Evolutionary conservation across 805 yeast genomes (phyloP).

Genomic region (Komagataella pseudopastoris): DNA sequence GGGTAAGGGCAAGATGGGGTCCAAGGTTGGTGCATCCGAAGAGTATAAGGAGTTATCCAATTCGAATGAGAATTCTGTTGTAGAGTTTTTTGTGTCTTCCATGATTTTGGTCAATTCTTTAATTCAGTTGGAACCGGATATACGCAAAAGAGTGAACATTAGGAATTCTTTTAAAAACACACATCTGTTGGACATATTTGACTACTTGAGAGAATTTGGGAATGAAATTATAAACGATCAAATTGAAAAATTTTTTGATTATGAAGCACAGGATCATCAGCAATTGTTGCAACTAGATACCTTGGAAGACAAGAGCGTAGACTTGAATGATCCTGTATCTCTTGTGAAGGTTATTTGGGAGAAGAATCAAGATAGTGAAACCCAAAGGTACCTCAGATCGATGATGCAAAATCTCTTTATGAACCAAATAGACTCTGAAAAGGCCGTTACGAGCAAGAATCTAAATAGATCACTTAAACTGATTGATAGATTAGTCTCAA

Average conservation of each 20-base stretch:
- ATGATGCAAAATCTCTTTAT: conserved; percentile 54
- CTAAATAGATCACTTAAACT: conserved; percentile 38
- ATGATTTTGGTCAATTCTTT: conserved; percentile 36
- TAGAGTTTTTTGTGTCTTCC: conserved; percentile 38
- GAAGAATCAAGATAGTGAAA: conserved; percentile 41
- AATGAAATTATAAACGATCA: conserved; percentile 29
- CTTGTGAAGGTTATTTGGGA: conserved; percentile 46
- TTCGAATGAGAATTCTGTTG: conserved; percentile 45
- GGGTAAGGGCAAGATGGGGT: conserved; percentile 84
- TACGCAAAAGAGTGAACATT: conserved; percentile 30
- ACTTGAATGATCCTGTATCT: conserved; percentile 63
- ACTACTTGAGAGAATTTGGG: conserved; percentile 22
- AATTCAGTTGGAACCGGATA: conserved; percentile 21
- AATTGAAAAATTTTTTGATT: conserved; percentile 22
- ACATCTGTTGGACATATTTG: conserved; percentile 23
- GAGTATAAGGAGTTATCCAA: conserved; percentile 49
- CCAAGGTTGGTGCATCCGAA: conserved; percentile 84
- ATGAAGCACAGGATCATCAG: conserved; percentile 27
- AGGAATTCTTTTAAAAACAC: conserved; percentile 30
- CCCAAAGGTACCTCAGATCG: conserved; percentile 44
- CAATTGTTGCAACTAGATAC: conserved; percentile 23
- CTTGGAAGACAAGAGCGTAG: conserved; percentile 28
- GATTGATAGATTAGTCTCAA: conserved; percentile 40
- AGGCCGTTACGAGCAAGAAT: conserved; percentile 23
- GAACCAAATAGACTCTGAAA: conserved; percentile 31